phyloP scores from a whole-genome alignment of 176 grass and related monocot species.

The Rhynchospora breviuscula region DNA sequence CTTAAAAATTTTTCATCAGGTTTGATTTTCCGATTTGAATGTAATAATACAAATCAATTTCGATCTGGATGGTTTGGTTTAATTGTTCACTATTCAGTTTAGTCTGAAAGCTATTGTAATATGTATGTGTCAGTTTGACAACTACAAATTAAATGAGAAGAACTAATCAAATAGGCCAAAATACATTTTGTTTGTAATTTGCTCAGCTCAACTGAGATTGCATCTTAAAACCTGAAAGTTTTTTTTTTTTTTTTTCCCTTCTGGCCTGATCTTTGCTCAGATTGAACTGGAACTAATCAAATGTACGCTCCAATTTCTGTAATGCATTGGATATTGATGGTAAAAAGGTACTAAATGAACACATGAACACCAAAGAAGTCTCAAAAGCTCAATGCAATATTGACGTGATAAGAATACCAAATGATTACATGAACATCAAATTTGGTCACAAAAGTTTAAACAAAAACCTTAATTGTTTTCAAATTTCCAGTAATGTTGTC shows the following conservation, averaged over 20 bases:
- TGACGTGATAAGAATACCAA: no score
- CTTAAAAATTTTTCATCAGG: not conserved
- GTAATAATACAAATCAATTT: not conserved
- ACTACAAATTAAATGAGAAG: not conserved
- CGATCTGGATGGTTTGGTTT: not conserved
- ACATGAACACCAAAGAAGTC: not conserved
- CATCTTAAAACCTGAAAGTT: not conserved
- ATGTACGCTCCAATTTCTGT: not conserved
- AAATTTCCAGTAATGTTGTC: slow-evolving; percentile 87
- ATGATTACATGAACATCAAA: not conserved
- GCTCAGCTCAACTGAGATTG: not conserved
- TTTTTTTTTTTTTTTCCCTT: not conserved
- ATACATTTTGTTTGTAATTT: not conserved
- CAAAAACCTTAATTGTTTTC: slow-evolving; percentile 13
- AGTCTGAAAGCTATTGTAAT: not conserved
- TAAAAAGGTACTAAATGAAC: not conserved
- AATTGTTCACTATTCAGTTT: not conserved
- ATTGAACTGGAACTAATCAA: not conserved
- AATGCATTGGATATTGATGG: not conserved
- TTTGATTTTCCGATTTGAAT: not conserved
- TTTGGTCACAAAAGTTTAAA: slow-evolving; percentile 5
- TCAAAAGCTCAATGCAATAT: no score
- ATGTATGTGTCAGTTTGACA: not conserved
- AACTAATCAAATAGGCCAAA: not conserved
- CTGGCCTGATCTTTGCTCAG: not conserved